A percentile compares a stretch with the other conserved stretches of the same genome.
These are phyloP conservation scores for Gnomoniopsis sp. DNA, from an alignment of 2,329 filamentous ascomycete species.

Conservation along the genomic window DNA sequence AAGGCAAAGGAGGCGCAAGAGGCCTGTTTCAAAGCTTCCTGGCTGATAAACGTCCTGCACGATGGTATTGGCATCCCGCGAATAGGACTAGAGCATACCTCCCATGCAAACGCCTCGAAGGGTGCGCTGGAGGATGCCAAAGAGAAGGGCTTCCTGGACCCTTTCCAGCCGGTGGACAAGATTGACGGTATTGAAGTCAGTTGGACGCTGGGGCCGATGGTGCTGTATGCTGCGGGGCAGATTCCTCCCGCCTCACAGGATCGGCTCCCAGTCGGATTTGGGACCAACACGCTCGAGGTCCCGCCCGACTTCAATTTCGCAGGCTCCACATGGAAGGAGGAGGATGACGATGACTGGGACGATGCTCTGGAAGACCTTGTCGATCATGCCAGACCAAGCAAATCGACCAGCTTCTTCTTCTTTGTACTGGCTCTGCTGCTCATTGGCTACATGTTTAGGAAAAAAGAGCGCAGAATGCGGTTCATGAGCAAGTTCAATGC, in stretches of 20 bases:
- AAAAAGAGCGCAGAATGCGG: slow-evolving; percentile 68
- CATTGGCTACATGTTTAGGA: slow-evolving; percentile 70
- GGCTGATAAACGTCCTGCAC: slow-evolving; percentile 95
- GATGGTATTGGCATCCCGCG: slow-evolving; percentile 93
- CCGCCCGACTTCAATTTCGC: slow-evolving; percentile 83
- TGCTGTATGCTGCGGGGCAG: slow-evolving; percentile 90
- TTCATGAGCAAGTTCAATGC: slow-evolving; percentile 52
- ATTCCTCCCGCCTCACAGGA: slow-evolving; percentile 62
- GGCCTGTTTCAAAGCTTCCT: slow-evolving; percentile 96
- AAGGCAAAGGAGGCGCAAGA: slow-evolving; percentile 77
- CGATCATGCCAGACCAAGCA: slow-evolving; percentile 61
- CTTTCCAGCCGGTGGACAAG: slow-evolving; percentile 91
- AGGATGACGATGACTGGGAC: slow-evolving; percentile 50
- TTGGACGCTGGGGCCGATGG: slow-evolving; percentile 96
- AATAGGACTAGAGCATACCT: slow-evolving; percentile 68
- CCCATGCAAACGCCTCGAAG: slow-evolving; percentile 65
- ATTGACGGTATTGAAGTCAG: slow-evolving; percentile 89
- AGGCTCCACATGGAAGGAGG: slow-evolving; percentile 49
- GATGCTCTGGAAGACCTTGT: slow-evolving; percentile 57
- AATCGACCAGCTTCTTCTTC: slow-evolving; percentile 72
- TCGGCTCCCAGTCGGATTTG: slow-evolving; percentile 82
- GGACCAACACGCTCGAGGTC: slow-evolving; percentile 69
- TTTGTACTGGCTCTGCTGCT: slow-evolving; percentile 71
- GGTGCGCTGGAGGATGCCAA: slow-evolving; percentile 65
- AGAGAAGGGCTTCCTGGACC: slow-evolving; percentile 71